These are phyloP conservation scores for Grifola frondosa DNA, from an alignment of 1,284 basidiomycete genomes.

Conservation along the genomic window DNA sequence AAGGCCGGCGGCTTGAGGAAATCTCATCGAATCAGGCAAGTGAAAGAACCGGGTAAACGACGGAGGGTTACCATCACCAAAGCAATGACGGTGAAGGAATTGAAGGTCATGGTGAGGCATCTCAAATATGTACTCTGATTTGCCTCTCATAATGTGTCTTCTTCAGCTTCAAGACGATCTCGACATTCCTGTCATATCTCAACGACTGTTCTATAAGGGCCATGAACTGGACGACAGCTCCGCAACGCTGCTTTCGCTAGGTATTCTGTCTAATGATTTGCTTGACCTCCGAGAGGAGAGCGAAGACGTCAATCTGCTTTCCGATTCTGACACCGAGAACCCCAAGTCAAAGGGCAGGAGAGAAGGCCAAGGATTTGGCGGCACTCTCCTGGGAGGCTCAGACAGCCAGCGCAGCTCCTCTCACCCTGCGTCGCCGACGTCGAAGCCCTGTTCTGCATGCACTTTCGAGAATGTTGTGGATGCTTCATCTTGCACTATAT, in stretches of 20 bases:
- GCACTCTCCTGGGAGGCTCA: conserved; percentile 59
- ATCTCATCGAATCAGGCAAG: conserved; percentile 64
- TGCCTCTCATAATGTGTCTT: not conserved
- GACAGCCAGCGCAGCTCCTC: conserved; percentile 8
- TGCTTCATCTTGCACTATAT: conserved; percentile 26
- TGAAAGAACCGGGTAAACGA: conserved; percentile 48
- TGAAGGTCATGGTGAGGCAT: conserved; percentile 65
- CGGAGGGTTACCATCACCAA: conserved; percentile 58
- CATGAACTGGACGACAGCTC: conserved; percentile 65
- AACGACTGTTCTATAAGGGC: conserved; percentile 62
- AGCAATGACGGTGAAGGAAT: conserved; percentile 68
- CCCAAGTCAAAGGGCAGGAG: conserved; percentile 43
- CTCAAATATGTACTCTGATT: too few relatives aligned
- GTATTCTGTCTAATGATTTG: conserved; percentile 61
- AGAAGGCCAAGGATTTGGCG: conserved; percentile 72
- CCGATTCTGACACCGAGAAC: conserved; percentile 51
- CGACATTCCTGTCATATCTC: conserved; percentile 70
- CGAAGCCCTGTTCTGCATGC: conserved; percentile 29
- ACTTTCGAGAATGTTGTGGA: conserved; percentile 29
- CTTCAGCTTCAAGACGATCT: conserved; percentile 55
- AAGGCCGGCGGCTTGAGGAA: conserved; percentile 42
- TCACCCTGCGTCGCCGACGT: conserved; percentile 13
- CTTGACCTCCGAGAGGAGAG: conserved; percentile 64
- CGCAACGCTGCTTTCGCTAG: conserved; percentile 58
- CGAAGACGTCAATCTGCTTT: conserved; percentile 55